Percentiles rank a stretch among this genome's conserved stretches.
phyloP scores from a whole-genome alignment of 2,329 filamentous ascomycete genomes.

The Aspergillus neoniger region DNA sequence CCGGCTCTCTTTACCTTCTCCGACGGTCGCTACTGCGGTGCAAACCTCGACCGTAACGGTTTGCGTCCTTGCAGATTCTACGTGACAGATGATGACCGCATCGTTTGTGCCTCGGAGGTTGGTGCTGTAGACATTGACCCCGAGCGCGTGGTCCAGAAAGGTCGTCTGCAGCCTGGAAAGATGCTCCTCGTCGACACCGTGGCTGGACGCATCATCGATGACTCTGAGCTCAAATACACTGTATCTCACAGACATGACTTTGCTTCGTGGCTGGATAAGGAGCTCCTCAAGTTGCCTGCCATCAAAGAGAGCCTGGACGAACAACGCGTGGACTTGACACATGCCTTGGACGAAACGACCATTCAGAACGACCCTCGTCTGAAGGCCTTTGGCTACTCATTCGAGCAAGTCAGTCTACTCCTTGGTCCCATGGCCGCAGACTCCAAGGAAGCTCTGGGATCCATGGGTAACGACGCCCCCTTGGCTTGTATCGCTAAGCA shows the following conservation, averaged over 20 bases:
- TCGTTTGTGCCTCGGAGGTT: slow-evolving; percentile 95
- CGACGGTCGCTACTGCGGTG: slow-evolving; percentile 93
- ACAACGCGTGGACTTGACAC: slow-evolving; percentile 61
- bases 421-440: slow-evolving; percentile 95
- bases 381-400: slow-evolving; percentile 87
- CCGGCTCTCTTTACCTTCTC: slow-evolving; percentile 96
- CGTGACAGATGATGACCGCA: slow-evolving; percentile 92
- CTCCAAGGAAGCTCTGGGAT: slow-evolving; percentile 94
- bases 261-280: slow-evolving; percentile 80
- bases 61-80: slow-evolving; percentile 96
- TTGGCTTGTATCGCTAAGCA: slow-evolving; percentile 88
- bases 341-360: slow-evolving; percentile 66
- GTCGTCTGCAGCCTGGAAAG: slow-evolving; percentile 86
- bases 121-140: slow-evolving; percentile 91
- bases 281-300: slow-evolving; percentile 78
- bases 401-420: slow-evolving; percentile 90
- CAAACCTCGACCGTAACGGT: slow-evolving; percentile 94
- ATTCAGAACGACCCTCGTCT: slow-evolving; percentile 84
- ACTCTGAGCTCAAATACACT: slow-evolving; percentile 84
- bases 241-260: slow-evolving; percentile 89
- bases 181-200: slow-evolving; percentile 96
- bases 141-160: slow-evolving; percentile 87
- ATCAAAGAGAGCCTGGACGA: slow-evolving; percentile 65
- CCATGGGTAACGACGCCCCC: slow-evolving; percentile 96
- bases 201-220: slow-evolving; percentile 89